Percentiles rank a stretch among this genome's conserved stretches.
These are phyloP conservation scores for Cytospora leucostoma DNA, from an alignment of 2,329 filamentous ascomycete genomes.

Conservation along the genomic window DNA sequence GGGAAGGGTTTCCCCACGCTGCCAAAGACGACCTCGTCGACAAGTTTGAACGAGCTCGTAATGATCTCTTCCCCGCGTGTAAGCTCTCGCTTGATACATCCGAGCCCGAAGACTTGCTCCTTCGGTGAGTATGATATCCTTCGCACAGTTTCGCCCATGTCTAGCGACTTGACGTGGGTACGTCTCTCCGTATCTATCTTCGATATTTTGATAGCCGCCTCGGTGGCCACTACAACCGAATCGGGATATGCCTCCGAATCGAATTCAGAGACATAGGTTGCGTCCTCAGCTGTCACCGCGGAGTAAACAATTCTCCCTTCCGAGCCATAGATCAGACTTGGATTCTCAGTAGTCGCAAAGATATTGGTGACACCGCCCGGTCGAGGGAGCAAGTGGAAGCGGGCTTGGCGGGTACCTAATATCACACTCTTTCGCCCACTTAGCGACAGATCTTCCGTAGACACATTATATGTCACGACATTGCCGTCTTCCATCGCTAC, in stretches of 20 bases:
- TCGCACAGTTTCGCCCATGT: slow-evolving; percentile 79
- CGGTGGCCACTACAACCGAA: slow-evolving; percentile 79
- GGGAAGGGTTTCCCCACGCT: slow-evolving; percentile 69
- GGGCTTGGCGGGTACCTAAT: slow-evolving; percentile 81
- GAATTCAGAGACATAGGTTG: slow-evolving; percentile 79
- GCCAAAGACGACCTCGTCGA: slow-evolving; percentile 87
- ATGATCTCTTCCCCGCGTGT: slow-evolving; percentile 72
- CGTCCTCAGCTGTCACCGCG: slow-evolving; percentile 86
- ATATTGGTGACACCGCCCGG: slow-evolving; percentile 71
- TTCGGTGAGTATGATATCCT: slow-evolving; percentile 81
- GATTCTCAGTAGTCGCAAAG: slow-evolving; percentile 91
- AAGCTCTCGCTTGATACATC: slow-evolving; percentile 77
- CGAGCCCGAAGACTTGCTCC: slow-evolving; percentile 81
- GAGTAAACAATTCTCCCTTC: slow-evolving; percentile 90
- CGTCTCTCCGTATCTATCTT: slow-evolving; percentile 80
- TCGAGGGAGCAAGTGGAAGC: slow-evolving; percentile 75
- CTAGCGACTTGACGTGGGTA: slow-evolving; percentile 82
- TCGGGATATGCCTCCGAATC: slow-evolving; percentile 78
- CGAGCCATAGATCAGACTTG: slow-evolving; percentile 87
- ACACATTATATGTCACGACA: slow-evolving; percentile 79
- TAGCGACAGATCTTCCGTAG: slow-evolving; percentile 60
- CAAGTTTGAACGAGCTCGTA: slow-evolving; percentile 79
- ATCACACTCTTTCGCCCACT: slow-evolving; percentile 78
- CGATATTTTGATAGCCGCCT: slow-evolving; percentile 74
- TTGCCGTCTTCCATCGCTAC: slow-evolving; percentile 91